Evolutionary conservation across 352 stramenopile genomes (phyloP).

Genomic region (Pythium folliculosum): DNA sequence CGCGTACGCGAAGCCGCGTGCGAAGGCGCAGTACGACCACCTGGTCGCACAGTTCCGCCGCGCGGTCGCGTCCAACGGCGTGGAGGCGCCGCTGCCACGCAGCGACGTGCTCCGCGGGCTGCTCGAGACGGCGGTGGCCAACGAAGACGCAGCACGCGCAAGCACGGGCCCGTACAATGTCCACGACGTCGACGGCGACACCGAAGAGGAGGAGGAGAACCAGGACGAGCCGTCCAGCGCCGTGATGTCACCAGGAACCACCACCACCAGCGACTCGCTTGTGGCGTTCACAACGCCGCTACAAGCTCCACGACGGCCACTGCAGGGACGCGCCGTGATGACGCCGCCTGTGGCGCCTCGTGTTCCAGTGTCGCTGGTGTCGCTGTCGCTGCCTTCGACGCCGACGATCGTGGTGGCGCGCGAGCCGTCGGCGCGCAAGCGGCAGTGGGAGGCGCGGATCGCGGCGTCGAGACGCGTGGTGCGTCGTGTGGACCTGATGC

Average conservation of each 20-base stretch:
- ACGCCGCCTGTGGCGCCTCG: background rate
- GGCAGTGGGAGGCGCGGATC: background rate
- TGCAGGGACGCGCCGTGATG: too few relatives aligned
- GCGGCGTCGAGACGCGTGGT: background rate
- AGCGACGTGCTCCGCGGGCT: background rate
- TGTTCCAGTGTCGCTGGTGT: background rate
- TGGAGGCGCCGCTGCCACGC: background rate
- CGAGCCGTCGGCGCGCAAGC: background rate
- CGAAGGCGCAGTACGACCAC: constrained; percentile 1
- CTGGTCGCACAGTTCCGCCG: background rate
- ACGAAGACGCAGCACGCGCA: background rate
- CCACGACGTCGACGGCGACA: too few relatives aligned
- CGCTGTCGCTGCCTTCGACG: background rate
- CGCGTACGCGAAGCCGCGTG: background rate
- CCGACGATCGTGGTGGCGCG: constrained; percentile 4
- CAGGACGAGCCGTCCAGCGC: too few relatives aligned
- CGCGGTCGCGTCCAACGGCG: background rate
- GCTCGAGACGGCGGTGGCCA: background rate
- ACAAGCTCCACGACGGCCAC: too few relatives aligned
- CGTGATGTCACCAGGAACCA: too few relatives aligned
- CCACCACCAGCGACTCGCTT: too few relatives aligned
- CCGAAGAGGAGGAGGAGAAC: too few relatives aligned
- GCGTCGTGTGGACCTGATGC: background rate
- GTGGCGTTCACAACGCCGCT: too few relatives aligned
- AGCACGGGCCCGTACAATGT: too few relatives aligned